These are phyloP conservation scores for Inonotus hispidus DNA, from an alignment of 1,284 basidiomycete species.

Conservation along the genomic window DNA sequence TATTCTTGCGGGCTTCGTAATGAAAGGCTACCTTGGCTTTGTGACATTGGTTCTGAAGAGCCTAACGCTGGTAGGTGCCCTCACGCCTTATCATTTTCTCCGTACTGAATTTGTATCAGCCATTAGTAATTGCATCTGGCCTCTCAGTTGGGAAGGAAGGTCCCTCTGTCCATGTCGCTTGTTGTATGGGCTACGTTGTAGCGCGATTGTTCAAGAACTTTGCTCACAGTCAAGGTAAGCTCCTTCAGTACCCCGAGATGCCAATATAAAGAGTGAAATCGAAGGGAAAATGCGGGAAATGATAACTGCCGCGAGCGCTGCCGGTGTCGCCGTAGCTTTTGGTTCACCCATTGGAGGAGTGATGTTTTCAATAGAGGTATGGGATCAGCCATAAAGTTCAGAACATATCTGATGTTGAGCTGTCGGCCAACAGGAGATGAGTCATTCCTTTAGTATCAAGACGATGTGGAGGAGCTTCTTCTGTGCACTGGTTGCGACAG, in stretches of 20 bases:
- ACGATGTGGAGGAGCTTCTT: conserved; percentile 99
- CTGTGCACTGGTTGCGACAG: conserved; percentile 94
- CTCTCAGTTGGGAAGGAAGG: conserved; percentile 98
- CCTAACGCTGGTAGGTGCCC: conserved; percentile 72
- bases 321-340: conserved; percentile 87
- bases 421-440: conserved; percentile 79
- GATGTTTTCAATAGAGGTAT: conserved; percentile 82
- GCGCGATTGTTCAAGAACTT: conserved; percentile 81
- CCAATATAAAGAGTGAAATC: conserved; percentile 9
- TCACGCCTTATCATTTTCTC: neutral
- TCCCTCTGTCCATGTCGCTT: conserved; percentile 96
- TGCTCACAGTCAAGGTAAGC: conserved; percentile 80
- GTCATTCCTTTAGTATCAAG: conserved; percentile 91
- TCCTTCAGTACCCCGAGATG: neutral
- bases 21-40: conserved; percentile 90
- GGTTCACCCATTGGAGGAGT: conserved; percentile 96
- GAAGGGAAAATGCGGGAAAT: conserved; percentile 94
- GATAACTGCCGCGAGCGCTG: conserved; percentile 91
- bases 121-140: conserved; percentile 95
- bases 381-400: neutral
- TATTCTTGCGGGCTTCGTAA: conserved; percentile 94
- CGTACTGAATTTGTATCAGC: conserved; percentile 45
- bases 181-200: conserved; percentile 87
- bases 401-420: neutral
- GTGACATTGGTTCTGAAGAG: conserved; percentile 91